Evolutionary conservation across 306 rosid genomes (phyloP).

Genomic region (Boehmeria nivea): DNA sequence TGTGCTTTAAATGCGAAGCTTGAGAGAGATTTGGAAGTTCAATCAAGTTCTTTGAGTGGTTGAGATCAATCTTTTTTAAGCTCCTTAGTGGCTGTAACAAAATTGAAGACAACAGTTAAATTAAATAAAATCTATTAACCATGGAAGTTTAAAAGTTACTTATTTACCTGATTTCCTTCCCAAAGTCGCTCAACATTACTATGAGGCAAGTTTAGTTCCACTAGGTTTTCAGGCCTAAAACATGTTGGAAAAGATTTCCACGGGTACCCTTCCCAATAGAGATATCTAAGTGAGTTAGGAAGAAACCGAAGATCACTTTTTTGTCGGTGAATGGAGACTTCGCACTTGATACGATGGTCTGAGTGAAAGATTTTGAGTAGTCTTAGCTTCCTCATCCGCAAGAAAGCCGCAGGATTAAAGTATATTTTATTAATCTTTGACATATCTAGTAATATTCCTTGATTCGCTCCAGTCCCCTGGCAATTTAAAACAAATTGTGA

Average conservation of each 20-base stretch:
- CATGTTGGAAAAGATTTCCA: conserved; percentile 2
- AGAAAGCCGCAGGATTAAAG: conserved; percentile 20
- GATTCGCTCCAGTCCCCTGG: conserved; percentile 9
- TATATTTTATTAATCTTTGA: not conserved
- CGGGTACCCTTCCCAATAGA: conserved; percentile 18
- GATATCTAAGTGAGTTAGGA: conserved; percentile 9
- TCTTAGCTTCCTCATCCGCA: conserved; percentile 19
- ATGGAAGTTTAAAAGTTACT: no score
- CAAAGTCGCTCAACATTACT: not conserved
- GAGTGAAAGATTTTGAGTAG: conserved; percentile 13
- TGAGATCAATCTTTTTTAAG: not conserved
- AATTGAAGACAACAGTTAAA: not conserved
- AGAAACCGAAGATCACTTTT: not conserved
- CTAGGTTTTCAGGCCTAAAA: conserved; percentile 3
- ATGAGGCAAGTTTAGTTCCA: conserved; percentile 10
- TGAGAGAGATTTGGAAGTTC: not conserved
- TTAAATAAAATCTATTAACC: no score
- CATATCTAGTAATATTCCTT: conserved; percentile 11
- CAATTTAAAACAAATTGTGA: no score
- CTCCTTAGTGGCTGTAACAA: not conserved
- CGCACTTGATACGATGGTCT: not conserved
- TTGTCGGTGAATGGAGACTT: not conserved
- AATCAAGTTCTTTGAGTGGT: not conserved
- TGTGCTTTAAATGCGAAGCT: not conserved
- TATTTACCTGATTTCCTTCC: not conserved